Percentiles rank a stretch among this genome's conserved stretches.
Evolutionary conservation across 1,139 yeast species (phyloP).

Genomic region (Candida gigantensis): DNA sequence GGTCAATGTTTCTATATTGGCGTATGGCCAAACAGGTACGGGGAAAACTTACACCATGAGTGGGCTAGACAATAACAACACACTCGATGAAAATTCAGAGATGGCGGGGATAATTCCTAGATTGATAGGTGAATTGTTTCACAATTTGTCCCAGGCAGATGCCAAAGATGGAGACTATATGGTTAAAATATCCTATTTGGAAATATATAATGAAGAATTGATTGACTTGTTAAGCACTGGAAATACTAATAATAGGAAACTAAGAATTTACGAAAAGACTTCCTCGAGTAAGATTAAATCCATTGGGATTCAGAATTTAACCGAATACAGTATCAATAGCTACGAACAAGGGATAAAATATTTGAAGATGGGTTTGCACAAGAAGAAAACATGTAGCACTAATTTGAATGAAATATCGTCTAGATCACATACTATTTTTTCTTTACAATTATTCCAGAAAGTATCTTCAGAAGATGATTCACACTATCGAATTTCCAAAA

Average conservation of each 20-base stretch:
- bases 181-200: constrained; percentile 70
- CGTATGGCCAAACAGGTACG: constrained; percentile 90
- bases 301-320: constrained; percentile 52
- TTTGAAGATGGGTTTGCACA: constrained; percentile 55
- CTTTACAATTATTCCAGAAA: constrained; percentile 57
- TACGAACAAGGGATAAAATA: constrained; percentile 56
- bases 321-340: constrained; percentile 54
- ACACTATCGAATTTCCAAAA: constrained; percentile 54
- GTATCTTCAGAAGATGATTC: constrained; percentile 24
- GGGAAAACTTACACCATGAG: constrained; percentile 91
- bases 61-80: constrained; percentile 14
- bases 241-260: constrained; percentile 41
- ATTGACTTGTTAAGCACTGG: constrained; percentile 56
- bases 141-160: constrained; percentile 36
- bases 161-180: constrained; percentile 45
- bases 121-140: constrained; percentile 56
- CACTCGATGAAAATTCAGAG: constrained; percentile 16
- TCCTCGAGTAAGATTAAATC: constrained; percentile 10
- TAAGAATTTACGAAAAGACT: constrained; percentile 52
- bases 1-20: constrained; percentile 76
- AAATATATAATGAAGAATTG: constrained; percentile 72
- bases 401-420: constrained; percentile 70
- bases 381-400: constrained; percentile 67
- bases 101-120: constrained; percentile 72
- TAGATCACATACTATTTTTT: constrained; percentile 73